These are phyloP conservation scores for Boletus tylopilopsis DNA, from an alignment of 768 basidiomycete species.

Conservation along the genomic window DNA sequence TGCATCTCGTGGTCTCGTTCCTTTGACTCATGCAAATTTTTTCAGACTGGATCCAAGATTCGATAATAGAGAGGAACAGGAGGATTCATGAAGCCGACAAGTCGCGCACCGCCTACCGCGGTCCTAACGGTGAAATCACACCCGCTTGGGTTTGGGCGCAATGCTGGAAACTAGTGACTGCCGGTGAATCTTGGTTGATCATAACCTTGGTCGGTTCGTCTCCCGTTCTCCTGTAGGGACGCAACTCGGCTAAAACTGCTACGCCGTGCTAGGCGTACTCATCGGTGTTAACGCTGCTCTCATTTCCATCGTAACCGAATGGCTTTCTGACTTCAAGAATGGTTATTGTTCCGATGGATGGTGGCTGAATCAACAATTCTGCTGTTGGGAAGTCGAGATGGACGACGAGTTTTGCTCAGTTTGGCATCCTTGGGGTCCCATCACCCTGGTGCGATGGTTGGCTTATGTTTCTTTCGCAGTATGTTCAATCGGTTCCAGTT, in stretches of 20 bases:
- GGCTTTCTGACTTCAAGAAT: slow-evolving; percentile 97
- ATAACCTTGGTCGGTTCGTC: slow-evolving; percentile 83
- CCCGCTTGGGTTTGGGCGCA: slow-evolving; percentile 60
- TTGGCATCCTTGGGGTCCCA: slow-evolving; percentile 87
- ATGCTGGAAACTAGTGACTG: slow-evolving; percentile 53
- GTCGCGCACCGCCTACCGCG: slow-evolving; percentile 42
- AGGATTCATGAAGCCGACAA: slow-evolving; percentile 55
- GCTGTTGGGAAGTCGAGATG: slow-evolving; percentile 93
- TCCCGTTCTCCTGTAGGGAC: not conserved
- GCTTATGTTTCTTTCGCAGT: slow-evolving; percentile 91
- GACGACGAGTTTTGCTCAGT: slow-evolving; percentile 83
- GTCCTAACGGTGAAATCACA: slow-evolving; percentile 49
- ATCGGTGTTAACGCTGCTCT: slow-evolving; percentile 95
- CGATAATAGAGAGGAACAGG: slow-evolving; percentile 80
- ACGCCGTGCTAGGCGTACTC: slow-evolving; percentile 56
- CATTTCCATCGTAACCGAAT: slow-evolving; percentile 92
- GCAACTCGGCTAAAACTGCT: slow-evolving; percentile 1
- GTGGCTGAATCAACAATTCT: slow-evolving; percentile 99
- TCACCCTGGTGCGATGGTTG: slow-evolving; percentile 69
- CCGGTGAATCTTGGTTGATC: slow-evolving; percentile 90
- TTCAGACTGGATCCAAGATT: slow-evolving; percentile 96
- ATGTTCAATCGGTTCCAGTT: slow-evolving; percentile 30
- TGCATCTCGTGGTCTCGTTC: slow-evolving; percentile 10
- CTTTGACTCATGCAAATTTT: slow-evolving; percentile 11
- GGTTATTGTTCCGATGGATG: slow-evolving; percentile 96